Conservation (phyloP, 306 rosid species). For the Boehmeria nivea region DNA sequence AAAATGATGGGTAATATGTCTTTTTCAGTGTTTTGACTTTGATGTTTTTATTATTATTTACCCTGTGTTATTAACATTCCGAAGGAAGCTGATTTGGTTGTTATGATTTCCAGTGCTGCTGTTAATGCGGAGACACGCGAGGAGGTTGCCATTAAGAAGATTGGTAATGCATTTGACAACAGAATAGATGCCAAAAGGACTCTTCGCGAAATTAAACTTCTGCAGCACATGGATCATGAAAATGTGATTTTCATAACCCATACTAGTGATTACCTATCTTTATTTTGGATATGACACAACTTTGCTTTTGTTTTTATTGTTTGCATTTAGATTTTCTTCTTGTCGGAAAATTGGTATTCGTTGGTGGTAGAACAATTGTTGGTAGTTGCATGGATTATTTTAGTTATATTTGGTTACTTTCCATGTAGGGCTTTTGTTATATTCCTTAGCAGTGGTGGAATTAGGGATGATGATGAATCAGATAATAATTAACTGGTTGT, state of each 20-base stretch:
- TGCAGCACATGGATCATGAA: slow-evolving; percentile 86
- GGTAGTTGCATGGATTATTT: too few species aligned
- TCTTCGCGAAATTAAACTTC: slow-evolving; percentile 92
- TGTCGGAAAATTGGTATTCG: too few species aligned
- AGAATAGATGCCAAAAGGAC: slow-evolving; percentile 93
- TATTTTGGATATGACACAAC: background rate
- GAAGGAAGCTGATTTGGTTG: slow-evolving; percentile 28
- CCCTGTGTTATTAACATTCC: slow-evolving; percentile 25
- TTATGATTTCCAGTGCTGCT: slow-evolving; percentile 73
- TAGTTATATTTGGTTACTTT: background rate
- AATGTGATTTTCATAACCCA: slow-evolving; percentile 51
- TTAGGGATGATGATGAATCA: background rate
- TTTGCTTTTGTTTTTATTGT: background rate
- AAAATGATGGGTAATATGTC: too few species aligned
- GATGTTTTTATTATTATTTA: background rate
- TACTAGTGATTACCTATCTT: slow-evolving; percentile 9
- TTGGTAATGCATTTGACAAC: slow-evolving; percentile 97
- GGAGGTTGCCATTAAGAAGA: slow-evolving; percentile 97
- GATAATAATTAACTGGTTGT: too few species aligned
- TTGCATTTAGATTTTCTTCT: too few species aligned
- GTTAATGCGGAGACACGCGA: slow-evolving; percentile 69
- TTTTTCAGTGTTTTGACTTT: background rate
- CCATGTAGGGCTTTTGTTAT: background rate
- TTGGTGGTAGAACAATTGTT: too few species aligned
- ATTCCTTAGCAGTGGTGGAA: background rate